Percentiles rank a stretch among this genome's conserved stretches.
These are phyloP conservation scores for Pseudozyma sp. DNA, from an alignment of 1,284 basidiomycete genomes.

Conservation along the genomic window DNA sequence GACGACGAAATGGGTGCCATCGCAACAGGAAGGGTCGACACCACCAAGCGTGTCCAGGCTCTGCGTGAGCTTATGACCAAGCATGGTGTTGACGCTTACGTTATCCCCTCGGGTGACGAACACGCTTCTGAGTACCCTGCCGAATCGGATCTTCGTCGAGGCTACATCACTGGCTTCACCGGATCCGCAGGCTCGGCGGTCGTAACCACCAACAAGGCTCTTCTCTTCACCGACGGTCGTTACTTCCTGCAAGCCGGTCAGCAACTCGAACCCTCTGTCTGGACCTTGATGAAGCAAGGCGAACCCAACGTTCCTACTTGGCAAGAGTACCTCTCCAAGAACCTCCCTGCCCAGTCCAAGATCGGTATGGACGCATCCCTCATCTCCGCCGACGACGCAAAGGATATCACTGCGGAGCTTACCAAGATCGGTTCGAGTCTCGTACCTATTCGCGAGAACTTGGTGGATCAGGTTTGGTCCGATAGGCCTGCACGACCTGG, in stretches of 20 bases:
- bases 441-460: constrained; percentile 75
- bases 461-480: constrained; percentile 85
- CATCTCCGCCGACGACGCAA: constrained; percentile 66
- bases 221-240: constrained; percentile 89
- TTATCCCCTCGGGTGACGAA: constrained; percentile 71
- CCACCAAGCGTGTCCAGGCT: constrained; percentile 52
- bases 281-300: constrained; percentile 90
- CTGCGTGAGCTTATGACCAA: constrained; percentile 58
- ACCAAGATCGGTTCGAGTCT: constrained; percentile 45
- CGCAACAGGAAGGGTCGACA: constrained; percentile 61
- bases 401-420: constrained; percentile 49
- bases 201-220: constrained; percentile 74
- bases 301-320: constrained; percentile 84
- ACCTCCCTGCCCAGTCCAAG: constrained; percentile 43
- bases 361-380: constrained; percentile 65
- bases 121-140: constrained; percentile 86
- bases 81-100: constrained; percentile 60
- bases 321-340: constrained; percentile 71
- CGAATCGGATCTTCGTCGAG: constrained; percentile 79
- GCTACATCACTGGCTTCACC: constrained; percentile 89
- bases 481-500: constrained; percentile 79
- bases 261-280: constrained; percentile 84
- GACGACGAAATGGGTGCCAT: constrained; percentile 61
- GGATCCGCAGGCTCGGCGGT: constrained; percentile 88
- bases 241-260: constrained; percentile 93